These are phyloP conservation scores for Acanthamoeba polyphaga DNA, from an alignment of 208 protist genomes.

Conservation along the genomic window DNA sequence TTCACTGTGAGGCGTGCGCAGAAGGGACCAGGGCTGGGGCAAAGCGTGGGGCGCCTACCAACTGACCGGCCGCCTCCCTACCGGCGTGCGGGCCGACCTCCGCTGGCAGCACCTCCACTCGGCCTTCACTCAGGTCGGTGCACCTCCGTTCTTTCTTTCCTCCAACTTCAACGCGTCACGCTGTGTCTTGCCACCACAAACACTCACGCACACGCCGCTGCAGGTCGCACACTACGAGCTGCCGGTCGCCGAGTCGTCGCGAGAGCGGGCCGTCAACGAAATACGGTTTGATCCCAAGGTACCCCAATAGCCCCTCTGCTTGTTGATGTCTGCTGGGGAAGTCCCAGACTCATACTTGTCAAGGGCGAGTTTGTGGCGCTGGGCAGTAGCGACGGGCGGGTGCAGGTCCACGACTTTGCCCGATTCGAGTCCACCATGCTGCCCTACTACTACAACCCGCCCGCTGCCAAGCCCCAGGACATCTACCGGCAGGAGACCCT, in stretches of 20 bases:
- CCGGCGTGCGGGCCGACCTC: neutral
- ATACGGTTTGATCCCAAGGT: neutral
- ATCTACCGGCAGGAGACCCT: neutral
- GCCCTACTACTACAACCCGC: slow-evolving; percentile 21
- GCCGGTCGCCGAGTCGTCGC: neutral
- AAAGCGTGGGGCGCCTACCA: neutral
- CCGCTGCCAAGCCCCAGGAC: neutral
- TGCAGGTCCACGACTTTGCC: slow-evolving; percentile 15
- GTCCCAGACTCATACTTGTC: too few relatives aligned
- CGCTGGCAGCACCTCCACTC: neutral
- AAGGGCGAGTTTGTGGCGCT: neutral
- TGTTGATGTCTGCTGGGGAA: too few relatives aligned
- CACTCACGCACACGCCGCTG: neutral
- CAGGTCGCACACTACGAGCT: slow-evolving; percentile 19
- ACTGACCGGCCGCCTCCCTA: neutral
- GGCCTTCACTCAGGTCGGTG: neutral
- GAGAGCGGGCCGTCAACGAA: neutral
- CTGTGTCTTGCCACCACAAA: neutral
- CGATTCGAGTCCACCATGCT: neutral
- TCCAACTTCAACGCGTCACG: too few relatives aligned
- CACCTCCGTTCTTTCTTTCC: too few relatives aligned
- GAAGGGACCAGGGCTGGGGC: neutral
- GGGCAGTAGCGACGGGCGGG: slow-evolving; percentile 8
- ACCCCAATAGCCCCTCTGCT: neutral
- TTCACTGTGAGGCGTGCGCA: neutral